Evolutionary conservation across 768 basidiomycete species (phyloP), one percentile per base, ranked within the genome.

Genomic region (Jaapia argillacea): DNA sequence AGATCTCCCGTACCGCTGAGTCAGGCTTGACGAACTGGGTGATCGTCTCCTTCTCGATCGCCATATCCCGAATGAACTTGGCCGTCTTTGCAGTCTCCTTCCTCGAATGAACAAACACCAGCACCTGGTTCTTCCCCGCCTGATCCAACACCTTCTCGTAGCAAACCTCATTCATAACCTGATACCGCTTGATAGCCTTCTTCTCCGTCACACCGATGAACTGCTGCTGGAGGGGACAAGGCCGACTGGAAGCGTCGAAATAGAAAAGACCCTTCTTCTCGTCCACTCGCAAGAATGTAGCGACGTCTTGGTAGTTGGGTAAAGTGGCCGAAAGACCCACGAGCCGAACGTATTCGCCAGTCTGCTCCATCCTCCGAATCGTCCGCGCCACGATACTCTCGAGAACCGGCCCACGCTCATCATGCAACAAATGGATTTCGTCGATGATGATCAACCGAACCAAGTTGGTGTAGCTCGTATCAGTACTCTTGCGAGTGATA

Each of bases 81-180:
- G 93, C 92, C 0, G 96, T 98, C 69, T 98, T 98, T 16, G 91
- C 87, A 0, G 96, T 98, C 66, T 98, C 96, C 65, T 99, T 99
- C 36, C 94, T 78, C 25, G 94, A 98, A 60, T 99, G 96, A 1
- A 99, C 96, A 54, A 99, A 99, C 10, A 98, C 92, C 28, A 98
- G 73, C 0, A 86, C 87, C 58, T 94, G 92, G 48, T 93, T 88
- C 68, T 89, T 90, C 40, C 77, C 75, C 5, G 79, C 77, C 54
- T 98, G 90, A 51, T 97, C 92, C 20, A 98, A 76, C 2, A 97
- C 85, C 67, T 98, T 99, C 62, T 98, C 94, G 68, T 99, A 99
- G 64, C 93, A 94, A 18, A 98, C 92, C 58, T 98, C 93, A 62
- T 99, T 99, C 75, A 89, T 94, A 48, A 97, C 81, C 59, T 97